phyloP scores from a whole-genome alignment of 345 rosid species.

The Citrus sp. region DNA sequence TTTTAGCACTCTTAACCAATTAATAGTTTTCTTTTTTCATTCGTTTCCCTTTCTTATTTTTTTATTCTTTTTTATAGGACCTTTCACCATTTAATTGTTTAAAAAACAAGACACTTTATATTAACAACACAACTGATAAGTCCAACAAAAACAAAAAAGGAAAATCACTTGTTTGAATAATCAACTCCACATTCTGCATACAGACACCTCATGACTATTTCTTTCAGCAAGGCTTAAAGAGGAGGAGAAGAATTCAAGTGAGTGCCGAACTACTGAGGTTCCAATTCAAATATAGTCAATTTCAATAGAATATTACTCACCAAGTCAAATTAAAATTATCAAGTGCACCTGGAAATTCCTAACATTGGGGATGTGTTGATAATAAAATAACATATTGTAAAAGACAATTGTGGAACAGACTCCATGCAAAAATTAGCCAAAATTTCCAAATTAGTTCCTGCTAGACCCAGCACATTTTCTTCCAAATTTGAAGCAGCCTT shows the following conservation, averaged over 20 bases:
- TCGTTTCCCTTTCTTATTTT: background rate
- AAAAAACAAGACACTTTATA: too few relatives aligned
- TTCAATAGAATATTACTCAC: background rate
- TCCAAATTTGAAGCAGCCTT: background rate
- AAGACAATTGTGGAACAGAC: background rate
- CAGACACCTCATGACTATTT: background rate
- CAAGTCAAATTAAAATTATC: background rate
- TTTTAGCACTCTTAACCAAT: background rate
- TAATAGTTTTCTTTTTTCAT: background rate
- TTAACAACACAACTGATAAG: background rate
- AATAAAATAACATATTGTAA: background rate
- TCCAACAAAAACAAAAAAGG: background rate
- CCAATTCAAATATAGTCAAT: background rate
- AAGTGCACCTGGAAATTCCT: background rate
- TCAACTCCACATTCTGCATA: background rate
- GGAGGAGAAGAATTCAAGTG: background rate
- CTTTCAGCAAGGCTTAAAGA: too few relatives aligned
- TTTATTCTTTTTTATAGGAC: too few relatives aligned
- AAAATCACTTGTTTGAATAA: background rate
- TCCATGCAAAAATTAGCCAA: background rate
- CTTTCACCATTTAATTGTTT: background rate
- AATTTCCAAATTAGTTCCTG: background rate
- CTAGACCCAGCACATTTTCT: background rate
- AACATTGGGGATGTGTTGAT: background rate
- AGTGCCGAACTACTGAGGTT: too few relatives aligned